Base-by-base conservation (phyloP, 805 yeast genomes). In the Sungouiozyma intestinalis region DNA sequence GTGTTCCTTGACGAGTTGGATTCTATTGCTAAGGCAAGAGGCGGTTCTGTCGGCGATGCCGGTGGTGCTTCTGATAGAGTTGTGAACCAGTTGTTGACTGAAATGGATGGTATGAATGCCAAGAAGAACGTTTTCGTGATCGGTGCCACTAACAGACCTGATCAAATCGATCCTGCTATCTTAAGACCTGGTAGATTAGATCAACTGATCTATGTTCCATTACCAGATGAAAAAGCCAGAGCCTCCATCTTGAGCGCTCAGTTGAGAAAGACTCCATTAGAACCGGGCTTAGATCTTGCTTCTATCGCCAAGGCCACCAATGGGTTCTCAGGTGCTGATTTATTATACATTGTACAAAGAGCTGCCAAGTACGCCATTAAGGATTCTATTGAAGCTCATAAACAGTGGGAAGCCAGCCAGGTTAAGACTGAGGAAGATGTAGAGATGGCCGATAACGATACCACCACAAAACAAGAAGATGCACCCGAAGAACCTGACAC, bases 51-150 rank as follows among this genome's bases (percentile, higher is more conserved):
- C 49, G 85, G 90, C 48, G 98, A 90, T 60, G 97, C 96, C 38
- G 98, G 98, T 48, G 98, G 98, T 48, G 97, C 90, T 33, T 97
- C 96, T 29, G 98, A 90, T 66, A 90, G 95, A 53, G 97, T 90
- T 31, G 98, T 90, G 44, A 90, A 90, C 69, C 98, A 92, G 72
- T 78, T 90, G 54, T 75, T 90, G 53, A 92, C 97, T 14, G 94
- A 90, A 65, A 92, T 92, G 98, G 99, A 92, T 68, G 99, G 99
- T 78, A 92, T 92, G 98, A 92, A 92, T 63, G 95, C 97, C 49
- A 92, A 92, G 74, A 92, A 92, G 80, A 92, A 92, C 61, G 98
- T 92, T 32, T 92, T 92, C 61, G 97, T 92, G 44, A 86, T 92
- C 69, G 99, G 98, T 69, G 99, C 99, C 35, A 92, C 99, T 44